A percentile compares a stretch with the other conserved stretches of the same genome.
phyloP scores from a whole-genome alignment of 352 stramenopile genomes.

The Phytopythium mirpurense region DNA sequence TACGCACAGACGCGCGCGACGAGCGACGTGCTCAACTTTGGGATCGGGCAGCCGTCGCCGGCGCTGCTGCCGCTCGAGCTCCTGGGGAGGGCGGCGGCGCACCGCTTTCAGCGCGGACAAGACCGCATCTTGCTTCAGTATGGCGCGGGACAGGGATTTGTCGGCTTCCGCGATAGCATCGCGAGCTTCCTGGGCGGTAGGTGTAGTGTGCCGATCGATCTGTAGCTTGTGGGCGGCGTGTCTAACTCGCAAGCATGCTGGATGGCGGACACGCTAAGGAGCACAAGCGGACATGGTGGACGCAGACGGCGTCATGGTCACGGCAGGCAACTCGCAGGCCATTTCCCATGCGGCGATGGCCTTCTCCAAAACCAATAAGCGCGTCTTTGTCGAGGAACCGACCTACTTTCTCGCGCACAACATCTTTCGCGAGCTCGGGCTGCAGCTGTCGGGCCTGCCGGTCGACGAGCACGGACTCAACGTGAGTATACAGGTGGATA shows the following conservation, averaged over 20 bases:
- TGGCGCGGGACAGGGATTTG: constrained; percentile 60
- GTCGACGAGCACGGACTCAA: constrained; percentile 72
- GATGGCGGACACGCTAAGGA: constrained; percentile 7
- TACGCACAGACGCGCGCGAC: constrained; percentile 67
- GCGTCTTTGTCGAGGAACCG: constrained; percentile 88
- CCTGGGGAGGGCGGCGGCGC: constrained; percentile 39
- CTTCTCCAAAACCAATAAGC: constrained; percentile 70
- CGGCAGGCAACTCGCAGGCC: constrained; percentile 88
- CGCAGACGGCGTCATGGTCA: constrained; percentile 74
- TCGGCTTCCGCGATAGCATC: constrained; percentile 61
- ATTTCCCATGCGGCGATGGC: constrained; percentile 84
- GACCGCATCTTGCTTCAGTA: constrained; percentile 74
- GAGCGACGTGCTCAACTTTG: constrained; percentile 74
- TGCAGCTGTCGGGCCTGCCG: constrained; percentile 71
- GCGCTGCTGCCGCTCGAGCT: constrained; percentile 70
- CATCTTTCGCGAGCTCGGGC: constrained; percentile 89
- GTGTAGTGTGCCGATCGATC: not conserved
- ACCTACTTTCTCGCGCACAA: constrained; percentile 91
- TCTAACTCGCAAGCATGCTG: too few relatives aligned
- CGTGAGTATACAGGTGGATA: constrained; percentile 19
- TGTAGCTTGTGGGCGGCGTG: not conserved
- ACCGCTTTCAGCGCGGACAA: constrained; percentile 42
- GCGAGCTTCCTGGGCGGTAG: constrained; percentile 51
- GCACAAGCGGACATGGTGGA: constrained; percentile 28
- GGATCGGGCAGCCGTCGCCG: constrained; percentile 72